phyloP scores from a whole-genome alignment of 1,284 basidiomycete genomes.

The Wallemia hederae region DNA sequence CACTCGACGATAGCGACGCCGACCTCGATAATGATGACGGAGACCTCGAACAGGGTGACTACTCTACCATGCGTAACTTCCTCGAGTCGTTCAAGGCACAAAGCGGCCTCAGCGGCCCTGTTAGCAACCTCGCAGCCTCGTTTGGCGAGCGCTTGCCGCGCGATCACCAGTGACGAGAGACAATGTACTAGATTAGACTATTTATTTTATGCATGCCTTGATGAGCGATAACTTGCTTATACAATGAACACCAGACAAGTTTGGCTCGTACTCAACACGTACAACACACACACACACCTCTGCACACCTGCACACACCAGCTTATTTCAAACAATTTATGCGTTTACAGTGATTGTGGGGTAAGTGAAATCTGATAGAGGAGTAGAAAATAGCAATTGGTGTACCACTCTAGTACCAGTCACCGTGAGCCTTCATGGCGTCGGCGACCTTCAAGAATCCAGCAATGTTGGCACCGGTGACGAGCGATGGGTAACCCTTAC shows the following conservation, averaged over 20 bases:
- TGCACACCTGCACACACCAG: too few relatives aligned
- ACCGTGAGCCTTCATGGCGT: constrained; percentile 39
- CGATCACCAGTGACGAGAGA: neutral
- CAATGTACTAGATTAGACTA: neutral
- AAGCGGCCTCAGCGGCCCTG: constrained; percentile 55
- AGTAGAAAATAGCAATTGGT: neutral
- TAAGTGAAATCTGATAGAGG: neutral
- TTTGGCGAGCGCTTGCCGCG: constrained; percentile 21
- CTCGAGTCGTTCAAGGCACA: constrained; percentile 79
- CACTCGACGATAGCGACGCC: constrained; percentile 17
- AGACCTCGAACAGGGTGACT: constrained; percentile 27
- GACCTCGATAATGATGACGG: constrained; percentile 17
- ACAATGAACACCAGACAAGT: too few relatives aligned
- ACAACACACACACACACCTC: too few relatives aligned
- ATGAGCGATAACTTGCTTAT: too few relatives aligned
- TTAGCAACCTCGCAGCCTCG: constrained; percentile 54
- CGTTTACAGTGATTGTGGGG: neutral
- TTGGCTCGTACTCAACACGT: too few relatives aligned
- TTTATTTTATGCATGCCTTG: too few relatives aligned
- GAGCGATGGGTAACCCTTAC: constrained; percentile 26
- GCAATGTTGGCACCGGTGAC: constrained; percentile 34
- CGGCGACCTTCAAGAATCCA: constrained; percentile 30
- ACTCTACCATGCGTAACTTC: constrained; percentile 76
- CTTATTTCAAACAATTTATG: neutral
- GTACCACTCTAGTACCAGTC: constrained; percentile 31